Evolutionary conservation across 2,329 filamentous ascomycete species (phyloP).

Genomic region (Pseudogymnoascus sp.): DNA sequence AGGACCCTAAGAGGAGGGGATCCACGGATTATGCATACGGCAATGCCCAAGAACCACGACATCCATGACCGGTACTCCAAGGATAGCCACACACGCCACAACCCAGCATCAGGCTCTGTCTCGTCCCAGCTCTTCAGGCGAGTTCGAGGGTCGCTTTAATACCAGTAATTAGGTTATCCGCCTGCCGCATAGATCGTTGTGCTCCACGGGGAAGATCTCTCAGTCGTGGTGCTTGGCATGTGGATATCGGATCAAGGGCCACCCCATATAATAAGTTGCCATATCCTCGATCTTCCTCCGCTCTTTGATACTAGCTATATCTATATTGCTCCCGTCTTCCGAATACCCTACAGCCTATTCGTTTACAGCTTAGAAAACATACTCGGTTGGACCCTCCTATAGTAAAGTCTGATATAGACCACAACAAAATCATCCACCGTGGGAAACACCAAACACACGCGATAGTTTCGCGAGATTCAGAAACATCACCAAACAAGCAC

Average conservation of each 20-base stretch:
- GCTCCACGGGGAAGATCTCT: neutral
- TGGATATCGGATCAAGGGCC: neutral
- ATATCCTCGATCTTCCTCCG: constrained; percentile 9
- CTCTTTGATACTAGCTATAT: constrained; percentile 6
- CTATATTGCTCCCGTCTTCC: neutral
- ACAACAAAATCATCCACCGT: constrained; percentile 25
- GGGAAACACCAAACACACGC: constrained; percentile 25
- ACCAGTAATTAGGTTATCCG: constrained; percentile 8
- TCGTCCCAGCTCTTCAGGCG: neutral
- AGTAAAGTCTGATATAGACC: constrained; percentile 26
- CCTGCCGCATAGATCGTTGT: constrained; percentile 8
- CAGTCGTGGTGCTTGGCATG: constrained; percentile 1
- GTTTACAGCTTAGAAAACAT: neutral
- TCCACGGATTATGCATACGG: constrained; percentile 8
- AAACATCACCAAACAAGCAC: constrained; percentile 23
- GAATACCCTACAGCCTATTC: neutral
- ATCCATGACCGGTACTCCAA: constrained; percentile 5
- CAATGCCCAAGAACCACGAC: constrained; percentile 1
- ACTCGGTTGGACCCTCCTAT: constrained; percentile 21
- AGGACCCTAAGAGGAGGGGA: neutral
- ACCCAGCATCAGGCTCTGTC: neutral
- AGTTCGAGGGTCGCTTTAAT: constrained; percentile 2
- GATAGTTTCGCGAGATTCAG: constrained; percentile 22
- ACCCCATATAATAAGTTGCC: constrained; percentile 11
- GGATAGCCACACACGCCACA: constrained; percentile 4